Evolutionary conservation across 306 rosid genomes (phyloP), one percentile per base, ranked within the genome.

Genomic region (Hippophae tibetana): DNA sequence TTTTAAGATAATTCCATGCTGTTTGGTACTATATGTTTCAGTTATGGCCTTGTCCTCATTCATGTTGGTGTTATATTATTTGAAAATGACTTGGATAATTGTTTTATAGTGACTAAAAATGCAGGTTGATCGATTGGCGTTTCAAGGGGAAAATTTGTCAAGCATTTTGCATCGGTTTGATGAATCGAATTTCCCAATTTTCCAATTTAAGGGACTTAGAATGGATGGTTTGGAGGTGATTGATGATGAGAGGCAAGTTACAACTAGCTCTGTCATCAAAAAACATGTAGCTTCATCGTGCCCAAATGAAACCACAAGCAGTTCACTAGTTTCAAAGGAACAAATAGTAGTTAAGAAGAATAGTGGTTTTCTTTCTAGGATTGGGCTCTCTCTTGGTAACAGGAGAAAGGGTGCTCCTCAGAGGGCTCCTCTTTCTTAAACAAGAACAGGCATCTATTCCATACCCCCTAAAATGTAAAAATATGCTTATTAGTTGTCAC

Each of bases 351-450:
- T 9, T 9, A 67, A n/a, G 70, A 81, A 31, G 38, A 31, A 31
- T 44, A 65, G 12, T 14, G 80, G 82, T 54, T 79, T 81, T 63
- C 81, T 83, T 56, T 85, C 90, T 2, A 81, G 82, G 47, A 78
- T 90, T 3, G 79, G 78, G 55, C 81, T 89, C 46, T 78, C 95
- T 42, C 84, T 90, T 26, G 68, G 89, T 55, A 83, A 75, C 76
- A 67, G 98, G 76, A 81, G 98, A 72, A 90, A 90, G 85, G 92
- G 98, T 48, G 98, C 98, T 57, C 98, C 98, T 48, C 98, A 87
- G 14, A 80, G 98, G 69, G 87, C 98, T 60, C 98, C 98, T 25
- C 80, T 90, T 52, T 87, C 95, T 55, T 90, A 78, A 47, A 57
- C 61, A 2, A 31, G 38, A 31, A 0, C 38, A 31, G 38, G 38